Base-by-base conservation (phyloP, 2,329 filamentous ascomycete genomes). In the Fusarium newnesense region DNA sequence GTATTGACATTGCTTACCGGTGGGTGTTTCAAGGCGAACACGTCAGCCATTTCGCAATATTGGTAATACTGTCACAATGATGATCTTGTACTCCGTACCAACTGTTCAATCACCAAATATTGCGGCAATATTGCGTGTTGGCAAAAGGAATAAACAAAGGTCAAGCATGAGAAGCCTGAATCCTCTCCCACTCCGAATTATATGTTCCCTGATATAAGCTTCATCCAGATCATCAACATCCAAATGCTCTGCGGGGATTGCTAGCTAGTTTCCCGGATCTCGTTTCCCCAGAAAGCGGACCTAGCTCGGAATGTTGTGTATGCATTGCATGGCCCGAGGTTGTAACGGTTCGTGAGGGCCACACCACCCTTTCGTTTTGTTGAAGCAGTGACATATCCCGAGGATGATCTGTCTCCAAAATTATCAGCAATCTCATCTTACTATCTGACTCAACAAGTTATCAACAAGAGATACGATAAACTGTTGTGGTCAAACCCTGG, bases 241-340 rank as follows among this genome's bases (percentile, higher is more conserved):
- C 28, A 53, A 64, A 60, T 64, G 40, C 40, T 64, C 39, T 73
- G 69, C 57, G 72, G 72, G 69, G 72, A 50, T 43, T 60, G 19
- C 61, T 54, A 60, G 47, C 66, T 75, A 72, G 64, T 70, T 60
- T 62, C 72, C 72, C 69, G 37, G 69, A 68, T 56, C 62, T 67
- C 40, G 34, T 30, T 75, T 75, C 72, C 72, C 72, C 72, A 64
- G 72, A 75, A 58, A 59, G 60, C 61, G 61, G 63, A 53, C 58
- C 64, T 65, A 64, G 59, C 47, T 68, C 64, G 71, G 67, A 39
- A 61, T 56, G 56, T 60, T 50, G 42, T 59, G 40, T 47, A 58
- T 73, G 49, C 30, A 66, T 43, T 43, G 32, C 7, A 50, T 49
- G 30, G 34, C 19, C 16, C 26, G 16, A 36, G 52, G 39, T 54